These are phyloP conservation scores for Ceratorhiza oryzae-sativae DNA, from an alignment of 1,284 basidiomycete genomes.

Conservation along the genomic window DNA sequence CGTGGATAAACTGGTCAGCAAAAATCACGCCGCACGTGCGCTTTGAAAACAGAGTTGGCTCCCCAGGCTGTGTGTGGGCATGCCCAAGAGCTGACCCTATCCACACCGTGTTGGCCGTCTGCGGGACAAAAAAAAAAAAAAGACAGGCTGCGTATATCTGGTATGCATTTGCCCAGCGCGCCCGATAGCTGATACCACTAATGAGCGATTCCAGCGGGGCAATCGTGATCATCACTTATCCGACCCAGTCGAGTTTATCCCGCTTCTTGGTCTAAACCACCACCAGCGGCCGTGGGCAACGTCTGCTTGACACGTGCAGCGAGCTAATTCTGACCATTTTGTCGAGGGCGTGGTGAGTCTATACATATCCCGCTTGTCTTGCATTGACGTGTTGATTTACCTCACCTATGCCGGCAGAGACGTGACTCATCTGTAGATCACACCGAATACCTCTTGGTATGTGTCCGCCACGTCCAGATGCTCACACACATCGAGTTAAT, in stretches of 20 bases:
- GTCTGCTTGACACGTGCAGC: too few species aligned
- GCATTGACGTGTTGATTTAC: slow-evolving; percentile 6
- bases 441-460: neutral
- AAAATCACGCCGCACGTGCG: slow-evolving; percentile 25
- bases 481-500: neutral
- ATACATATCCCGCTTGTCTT: neutral
- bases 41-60: neutral
- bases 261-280: slow-evolving; percentile 8
- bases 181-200: neutral
- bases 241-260: neutral
- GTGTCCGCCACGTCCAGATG: neutral
- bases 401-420: slow-evolving; percentile 13
- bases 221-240: slow-evolving; percentile 23
- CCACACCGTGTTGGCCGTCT: neutral
- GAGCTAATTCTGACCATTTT: neutral
- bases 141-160: too few species aligned
- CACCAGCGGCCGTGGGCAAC: too few species aligned
- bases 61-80: neutral
- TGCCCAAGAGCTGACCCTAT: neutral
- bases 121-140: too few species aligned
- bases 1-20: neutral
- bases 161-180: neutral
- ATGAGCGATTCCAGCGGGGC: neutral
- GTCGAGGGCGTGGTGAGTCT: neutral
- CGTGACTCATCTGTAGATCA: slow-evolving; percentile 21